phyloP scores from a whole-genome alignment of 495 filamentous ascomycete species.

The Letharia columbiana region DNA sequence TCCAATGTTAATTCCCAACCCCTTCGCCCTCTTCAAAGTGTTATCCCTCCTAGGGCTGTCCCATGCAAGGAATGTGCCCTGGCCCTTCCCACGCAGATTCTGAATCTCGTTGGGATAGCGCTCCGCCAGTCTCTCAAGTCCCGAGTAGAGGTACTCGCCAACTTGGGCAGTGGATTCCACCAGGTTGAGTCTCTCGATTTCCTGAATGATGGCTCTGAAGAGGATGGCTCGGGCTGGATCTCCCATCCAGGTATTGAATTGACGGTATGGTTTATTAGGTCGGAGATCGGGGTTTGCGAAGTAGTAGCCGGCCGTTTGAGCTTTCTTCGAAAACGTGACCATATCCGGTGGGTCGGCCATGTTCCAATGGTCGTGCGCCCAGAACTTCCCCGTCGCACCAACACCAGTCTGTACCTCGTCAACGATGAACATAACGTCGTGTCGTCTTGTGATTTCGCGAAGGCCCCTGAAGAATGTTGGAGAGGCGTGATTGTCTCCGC shows the following conservation, averaged over 20 bases:
- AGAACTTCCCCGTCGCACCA: slow-evolving; percentile 93
- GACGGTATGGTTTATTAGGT: slow-evolving; percentile 98
- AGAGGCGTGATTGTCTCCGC: slow-evolving; percentile 96
- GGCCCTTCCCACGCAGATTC: slow-evolving; percentile 87
- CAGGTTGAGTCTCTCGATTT: slow-evolving; percentile 73
- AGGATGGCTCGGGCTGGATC: slow-evolving; percentile 84
- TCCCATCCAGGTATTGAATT: slow-evolving; percentile 99
- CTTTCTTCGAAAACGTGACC: slow-evolving; percentile 99
- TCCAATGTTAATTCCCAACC: slow-evolving; percentile 84
- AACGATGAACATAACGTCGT: slow-evolving; percentile 86
- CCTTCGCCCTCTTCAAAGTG: slow-evolving; percentile 75
- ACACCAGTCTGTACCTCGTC: slow-evolving; percentile 98
- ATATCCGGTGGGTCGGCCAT: slow-evolving; percentile 82
- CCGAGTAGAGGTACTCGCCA: slow-evolving; percentile 73
- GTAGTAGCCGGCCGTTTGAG: slow-evolving; percentile 96
- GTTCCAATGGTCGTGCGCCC: slow-evolving; percentile 98
- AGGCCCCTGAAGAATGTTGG: slow-evolving; percentile 86
- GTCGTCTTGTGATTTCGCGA: slow-evolving; percentile 74
- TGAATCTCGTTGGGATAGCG: slow-evolving; percentile 75
- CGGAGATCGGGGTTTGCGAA: slow-evolving; percentile 77
- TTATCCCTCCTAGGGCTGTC: slow-evolving; percentile 80
- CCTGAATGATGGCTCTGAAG: slow-evolving; percentile 84
- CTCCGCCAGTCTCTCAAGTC: slow-evolving; percentile 58
- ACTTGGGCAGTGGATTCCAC: slow-evolving; percentile 73
- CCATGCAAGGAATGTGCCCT: slow-evolving; percentile 96